Evolutionary conservation across 495 filamentous ascomycete species (phyloP), one percentile per base, ranked within the genome.

Genomic region (Neurospora hispaniola): DNA sequence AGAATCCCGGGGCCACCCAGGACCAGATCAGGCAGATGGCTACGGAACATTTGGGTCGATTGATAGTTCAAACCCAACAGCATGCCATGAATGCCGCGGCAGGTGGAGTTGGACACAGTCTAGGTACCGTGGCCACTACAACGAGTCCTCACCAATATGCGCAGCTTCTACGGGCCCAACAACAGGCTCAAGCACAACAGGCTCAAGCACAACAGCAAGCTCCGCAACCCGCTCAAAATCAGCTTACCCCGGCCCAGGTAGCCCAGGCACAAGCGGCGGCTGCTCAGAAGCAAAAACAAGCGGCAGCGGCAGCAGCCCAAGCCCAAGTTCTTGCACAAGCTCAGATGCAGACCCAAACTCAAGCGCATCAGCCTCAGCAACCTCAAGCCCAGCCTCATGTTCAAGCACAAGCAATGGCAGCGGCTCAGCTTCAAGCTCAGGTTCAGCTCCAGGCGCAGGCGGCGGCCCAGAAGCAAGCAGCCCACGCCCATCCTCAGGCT

Each of bases 161-260:
- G 23, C 90, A 90, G 54, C 89, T 92, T 76, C 88, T 93, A 77
- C 86, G 92, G 68, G 89, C 89, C 39, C 90, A 92, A 73, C 91
- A 94, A 72, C 82, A 84, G 66, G 79, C 80, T 27, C 82, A 85
- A 31, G 74, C 75, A 0, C 75, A 75, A 42, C 78, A 79, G 39
- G 75, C 44, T 18, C 46, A 54, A 23, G 20, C 73, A 40, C 62
- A 69, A 27, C 46, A 48, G 72, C 23, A 43, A 70, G 73, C 71
- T n/a, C 20, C 23, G 10, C 74, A 75, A 69, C 27, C 20, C 20
- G 41, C 68, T 18, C 48, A 62, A 62, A 27, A 5, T 62, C 54
- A 66, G 27, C 54, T 35, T 38, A 66, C 23, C 54, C 54, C 54
- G 14, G 14, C 54, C 27, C 54, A 66, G 12, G 12, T 66, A 66